A percentile compares a stretch with the other conserved stretches of the same genome.
phyloP scores from a whole-genome alignment of 176 grass and related monocot genomes.

The Phyllostachys edulis region DNA sequence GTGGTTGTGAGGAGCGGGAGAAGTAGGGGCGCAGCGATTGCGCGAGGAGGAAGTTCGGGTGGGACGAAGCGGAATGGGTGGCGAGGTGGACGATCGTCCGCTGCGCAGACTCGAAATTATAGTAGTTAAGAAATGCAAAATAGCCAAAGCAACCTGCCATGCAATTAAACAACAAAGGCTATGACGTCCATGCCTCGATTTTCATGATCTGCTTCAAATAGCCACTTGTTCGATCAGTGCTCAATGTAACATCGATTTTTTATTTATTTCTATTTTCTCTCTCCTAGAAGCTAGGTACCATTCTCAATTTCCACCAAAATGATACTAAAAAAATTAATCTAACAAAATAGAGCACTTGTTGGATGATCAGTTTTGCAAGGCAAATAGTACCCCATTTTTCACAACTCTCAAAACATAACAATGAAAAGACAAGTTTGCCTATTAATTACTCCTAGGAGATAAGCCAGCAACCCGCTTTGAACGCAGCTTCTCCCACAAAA shows the following conservation, averaged over 20 bases:
- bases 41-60: too few species aligned
- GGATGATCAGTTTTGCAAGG: background rate
- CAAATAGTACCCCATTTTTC: background rate
- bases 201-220: background rate
- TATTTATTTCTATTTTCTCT: background rate
- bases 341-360: background rate
- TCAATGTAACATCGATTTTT: background rate
- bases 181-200: background rate
- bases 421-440: background rate
- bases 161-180: background rate
- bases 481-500: background rate
- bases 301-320: background rate
- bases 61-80: too few species aligned
- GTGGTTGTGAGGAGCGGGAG: too few species aligned
- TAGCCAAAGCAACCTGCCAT: background rate
- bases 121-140: too few species aligned
- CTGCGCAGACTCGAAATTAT: too few species aligned
- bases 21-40: too few species aligned
- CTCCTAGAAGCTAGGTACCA: background rate
- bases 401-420: background rate
- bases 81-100: too few species aligned
- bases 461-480: background rate
- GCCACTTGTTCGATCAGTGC: background rate
- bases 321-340: background rate
- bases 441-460: background rate